Percentiles rank a stretch among this genome's conserved stretches.
Conservation (phyloP, 1,284 basidiomycete species). For the Porogramme epimiltina region DNA sequence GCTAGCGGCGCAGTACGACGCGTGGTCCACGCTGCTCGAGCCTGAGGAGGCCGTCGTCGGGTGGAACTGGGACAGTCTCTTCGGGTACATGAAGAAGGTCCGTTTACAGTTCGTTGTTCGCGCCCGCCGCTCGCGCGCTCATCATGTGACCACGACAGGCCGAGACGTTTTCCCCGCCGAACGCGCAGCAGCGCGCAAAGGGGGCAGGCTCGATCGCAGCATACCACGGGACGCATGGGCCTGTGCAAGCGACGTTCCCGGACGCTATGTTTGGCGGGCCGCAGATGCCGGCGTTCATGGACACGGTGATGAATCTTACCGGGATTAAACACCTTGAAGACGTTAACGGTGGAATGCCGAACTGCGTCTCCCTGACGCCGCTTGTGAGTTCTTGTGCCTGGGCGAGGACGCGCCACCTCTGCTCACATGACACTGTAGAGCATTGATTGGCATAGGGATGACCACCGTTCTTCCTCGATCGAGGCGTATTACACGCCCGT, state of each 20-base stretch:
- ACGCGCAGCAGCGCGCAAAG: slow-evolving; percentile 45
- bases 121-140: background rate
- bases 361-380: slow-evolving; percentile 57
- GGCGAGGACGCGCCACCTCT: background rate
- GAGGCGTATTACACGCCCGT: slow-evolving; percentile 45
- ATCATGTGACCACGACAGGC: slow-evolving; percentile 35
- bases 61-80: slow-evolving; percentile 61
- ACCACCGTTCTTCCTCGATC: slow-evolving; percentile 41
- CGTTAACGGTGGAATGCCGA: slow-evolving; percentile 56
- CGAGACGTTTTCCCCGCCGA: slow-evolving; percentile 58
- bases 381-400: slow-evolving; percentile 31
- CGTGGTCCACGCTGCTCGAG: slow-evolving; percentile 52
- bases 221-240: slow-evolving; percentile 57
- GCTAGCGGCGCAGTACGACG: slow-evolving; percentile 58
- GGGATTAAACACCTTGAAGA: slow-evolving; percentile 50
- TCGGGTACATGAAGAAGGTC: slow-evolving; percentile 49
- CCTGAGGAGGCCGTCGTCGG: slow-evolving; percentile 46
- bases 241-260: slow-evolving; percentile 53
- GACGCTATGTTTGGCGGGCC: slow-evolving; percentile 59
- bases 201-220: slow-evolving; percentile 47
- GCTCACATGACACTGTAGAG: slow-evolving; percentile 21
- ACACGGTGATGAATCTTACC: slow-evolving; percentile 48
- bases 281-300: slow-evolving; percentile 51
- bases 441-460: slow-evolving; percentile 33
- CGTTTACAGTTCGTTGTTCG: background rate